Percentiles rank a stretch among this genome's conserved stretches.
Conservation (phyloP, 2,329 filamentous ascomycete species). For the Aureobasidium sp. region DNA sequence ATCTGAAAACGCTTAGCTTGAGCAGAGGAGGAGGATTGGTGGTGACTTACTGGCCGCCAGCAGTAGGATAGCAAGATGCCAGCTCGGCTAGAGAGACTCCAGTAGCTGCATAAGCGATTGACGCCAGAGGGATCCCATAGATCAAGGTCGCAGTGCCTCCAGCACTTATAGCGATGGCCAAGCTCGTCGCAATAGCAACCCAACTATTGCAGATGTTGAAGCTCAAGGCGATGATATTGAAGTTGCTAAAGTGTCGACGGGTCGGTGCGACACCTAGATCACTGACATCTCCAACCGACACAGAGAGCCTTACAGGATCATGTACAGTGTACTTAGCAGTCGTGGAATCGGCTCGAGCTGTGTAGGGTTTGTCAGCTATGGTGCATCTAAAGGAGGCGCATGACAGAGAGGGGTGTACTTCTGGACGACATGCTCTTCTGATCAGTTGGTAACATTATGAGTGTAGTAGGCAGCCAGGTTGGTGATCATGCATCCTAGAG, state of each 20-base stretch:
- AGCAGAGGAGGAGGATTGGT: not conserved
- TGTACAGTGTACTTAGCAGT: not conserved
- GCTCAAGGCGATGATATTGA: slow-evolving; percentile 45
- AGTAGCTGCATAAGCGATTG: slow-evolving; percentile 18
- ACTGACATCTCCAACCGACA: not conserved
- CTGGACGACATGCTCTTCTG: not conserved
- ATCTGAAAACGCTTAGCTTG: not conserved
- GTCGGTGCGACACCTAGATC: slow-evolving; percentile 34
- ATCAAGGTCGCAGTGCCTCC: slow-evolving; percentile 20
- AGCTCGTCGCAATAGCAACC: slow-evolving; percentile 52
- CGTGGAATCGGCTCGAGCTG: not conserved
- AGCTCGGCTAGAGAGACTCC: slow-evolving; percentile 20
- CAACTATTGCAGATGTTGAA: slow-evolving; percentile 56
- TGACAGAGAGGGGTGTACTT: not conserved
- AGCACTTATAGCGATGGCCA: slow-evolving; percentile 44
- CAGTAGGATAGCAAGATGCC: slow-evolving; percentile 12
- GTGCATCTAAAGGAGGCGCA: too few relatives aligned
- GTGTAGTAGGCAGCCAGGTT: not conserved
- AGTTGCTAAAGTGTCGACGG: slow-evolving; percentile 51
- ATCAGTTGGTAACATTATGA: not conserved
- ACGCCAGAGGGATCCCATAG: slow-evolving; percentile 17
- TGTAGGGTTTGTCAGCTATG: not conserved
- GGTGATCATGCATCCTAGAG: not conserved
- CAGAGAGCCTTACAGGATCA: not conserved
- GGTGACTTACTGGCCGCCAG: slow-evolving; percentile 12